Base-by-base conservation (phyloP, 2,329 filamentous ascomycete species). In the Diaporthe vaccinii region DNA sequence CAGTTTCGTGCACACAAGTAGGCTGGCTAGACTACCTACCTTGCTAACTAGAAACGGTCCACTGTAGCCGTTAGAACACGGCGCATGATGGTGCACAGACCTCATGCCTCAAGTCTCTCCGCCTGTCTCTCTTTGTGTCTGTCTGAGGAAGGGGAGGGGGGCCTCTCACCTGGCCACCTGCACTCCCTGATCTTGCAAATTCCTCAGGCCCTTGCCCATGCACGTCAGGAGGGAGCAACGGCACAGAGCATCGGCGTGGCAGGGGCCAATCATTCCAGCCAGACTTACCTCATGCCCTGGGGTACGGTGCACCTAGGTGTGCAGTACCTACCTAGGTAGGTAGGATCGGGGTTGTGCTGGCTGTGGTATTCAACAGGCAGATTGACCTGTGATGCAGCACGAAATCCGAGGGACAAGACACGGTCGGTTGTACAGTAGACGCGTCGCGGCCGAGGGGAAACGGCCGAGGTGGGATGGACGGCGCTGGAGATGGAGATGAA, bases 1-100 rank as follows among this genome's bases (percentile, higher is more conserved):
- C 15, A 17, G 6, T 17, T 22, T 49, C 6, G 22, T 49, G 22
- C 44, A 22, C 41, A 17, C 14, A 44, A 17, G 41, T 20, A 44
- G 15, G 17, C 44, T 49, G 12, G 36, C 36, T 12, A 15, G 36
- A 12, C 36, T 39, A 39, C 36, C 10, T 34, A 34, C 7, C 34
- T 39, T 39, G 36, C 36, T 57, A 20, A 17, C 55, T 34, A 6
- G 44, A n/a, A n/a, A 41, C 36, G 58, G 58, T 61, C 61, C 39
- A 44, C 59, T 6, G 12, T 9, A 25, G 36, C 58, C 58, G 34
- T 20, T 20, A 25, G 22, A 61, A 22, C 36, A 61, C 58, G 58
- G 58, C 28, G 58, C 36, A 28, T 20, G 58, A 28, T 34, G 44
- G 61, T 67, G 61, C 61, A 67, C 61, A 67, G 61, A 67, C 61